Evolutionary conservation across 768 basidiomycete genomes (phyloP).

Genomic region (Boletus coccyginus): DNA sequence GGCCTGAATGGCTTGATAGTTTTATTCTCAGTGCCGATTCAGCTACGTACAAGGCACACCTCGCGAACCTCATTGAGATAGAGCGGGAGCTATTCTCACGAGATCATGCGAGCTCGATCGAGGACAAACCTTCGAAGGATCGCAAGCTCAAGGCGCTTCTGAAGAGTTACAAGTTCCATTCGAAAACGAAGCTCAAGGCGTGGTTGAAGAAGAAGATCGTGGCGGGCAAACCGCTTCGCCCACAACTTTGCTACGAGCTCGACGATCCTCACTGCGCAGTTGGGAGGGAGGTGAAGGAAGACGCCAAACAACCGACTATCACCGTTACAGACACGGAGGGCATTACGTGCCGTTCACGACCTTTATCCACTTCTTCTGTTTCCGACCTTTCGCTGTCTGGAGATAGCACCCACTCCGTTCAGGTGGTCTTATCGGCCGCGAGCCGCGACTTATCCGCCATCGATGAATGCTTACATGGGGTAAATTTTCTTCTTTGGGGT

Average conservation of each 20-base stretch:
- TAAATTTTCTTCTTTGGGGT: conserved; percentile 33
- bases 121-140: conserved; percentile 32
- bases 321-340: conserved; percentile 26
- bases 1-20: conserved; percentile 41
- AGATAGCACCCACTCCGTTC: conserved; percentile 41
- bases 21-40: conserved; percentile 35
- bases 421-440: conserved; percentile 50
- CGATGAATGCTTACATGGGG: conserved; percentile 50
- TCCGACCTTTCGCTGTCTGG: conserved; percentile 28
- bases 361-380: background rate
- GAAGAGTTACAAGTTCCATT: conserved; percentile 40
- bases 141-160: conserved; percentile 40
- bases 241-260: conserved; percentile 41
- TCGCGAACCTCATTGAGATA: conserved; percentile 35
- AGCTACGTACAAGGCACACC: conserved; percentile 35
- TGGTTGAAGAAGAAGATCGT: conserved; percentile 64
- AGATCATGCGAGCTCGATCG: conserved; percentile 17
- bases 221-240: conserved; percentile 34
- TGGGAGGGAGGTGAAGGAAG: conserved; percentile 34
- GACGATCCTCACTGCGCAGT: conserved; percentile 41
- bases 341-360: conserved; percentile 13
- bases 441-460: conserved; percentile 57
- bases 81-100: conserved; percentile 32
- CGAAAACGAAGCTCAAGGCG: conserved; percentile 48
- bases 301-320: conserved; percentile 16